A percentile compares a stretch with the other conserved stretches of the same genome.
Conservation (phyloP, 2,329 filamentous ascomycete genomes). For the Trichoderma koningiopsis region DNA sequence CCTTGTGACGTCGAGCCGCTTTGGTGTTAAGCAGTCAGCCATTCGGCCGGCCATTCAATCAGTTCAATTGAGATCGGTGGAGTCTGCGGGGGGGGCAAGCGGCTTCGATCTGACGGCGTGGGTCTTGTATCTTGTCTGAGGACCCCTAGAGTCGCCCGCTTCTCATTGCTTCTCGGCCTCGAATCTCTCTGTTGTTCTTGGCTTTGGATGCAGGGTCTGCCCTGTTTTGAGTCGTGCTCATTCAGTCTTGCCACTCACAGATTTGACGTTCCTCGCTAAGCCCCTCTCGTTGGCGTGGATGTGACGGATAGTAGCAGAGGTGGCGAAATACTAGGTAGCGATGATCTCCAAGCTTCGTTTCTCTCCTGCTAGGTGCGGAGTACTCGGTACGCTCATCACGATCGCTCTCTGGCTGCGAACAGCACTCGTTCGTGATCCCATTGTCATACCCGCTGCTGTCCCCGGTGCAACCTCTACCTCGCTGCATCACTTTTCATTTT, state of each 20-base stretch:
- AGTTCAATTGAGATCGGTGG: slow-evolving; percentile 20
- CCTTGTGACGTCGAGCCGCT: slow-evolving; percentile 4
- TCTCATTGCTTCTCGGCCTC: neutral
- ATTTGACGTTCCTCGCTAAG: neutral
- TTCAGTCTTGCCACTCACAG: neutral
- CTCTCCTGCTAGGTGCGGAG: slow-evolving; percentile 4
- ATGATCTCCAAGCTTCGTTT: slow-evolving; percentile 13
- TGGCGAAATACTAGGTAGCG: slow-evolving; percentile 1
- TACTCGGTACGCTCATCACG: neutral
- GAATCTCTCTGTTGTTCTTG: neutral
- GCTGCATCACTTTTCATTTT: neutral
- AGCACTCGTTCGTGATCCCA: neutral
- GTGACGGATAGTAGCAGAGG: neutral
- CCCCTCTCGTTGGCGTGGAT: neutral
- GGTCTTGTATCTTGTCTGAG: neutral
- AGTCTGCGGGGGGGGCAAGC: slow-evolving; percentile 14
- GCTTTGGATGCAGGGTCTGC: neutral
- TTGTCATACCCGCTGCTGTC: neutral
- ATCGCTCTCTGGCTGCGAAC: neutral
- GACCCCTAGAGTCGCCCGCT: neutral
- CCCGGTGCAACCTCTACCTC: neutral
- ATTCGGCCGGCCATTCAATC: neutral
- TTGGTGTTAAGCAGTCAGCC: slow-evolving; percentile 6
- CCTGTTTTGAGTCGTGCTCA: neutral
- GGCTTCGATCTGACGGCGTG: slow-evolving; percentile 23